phyloP scores from a whole-genome alignment of 768 basidiomycete genomes.

The Mycena kentingensis region DNA sequence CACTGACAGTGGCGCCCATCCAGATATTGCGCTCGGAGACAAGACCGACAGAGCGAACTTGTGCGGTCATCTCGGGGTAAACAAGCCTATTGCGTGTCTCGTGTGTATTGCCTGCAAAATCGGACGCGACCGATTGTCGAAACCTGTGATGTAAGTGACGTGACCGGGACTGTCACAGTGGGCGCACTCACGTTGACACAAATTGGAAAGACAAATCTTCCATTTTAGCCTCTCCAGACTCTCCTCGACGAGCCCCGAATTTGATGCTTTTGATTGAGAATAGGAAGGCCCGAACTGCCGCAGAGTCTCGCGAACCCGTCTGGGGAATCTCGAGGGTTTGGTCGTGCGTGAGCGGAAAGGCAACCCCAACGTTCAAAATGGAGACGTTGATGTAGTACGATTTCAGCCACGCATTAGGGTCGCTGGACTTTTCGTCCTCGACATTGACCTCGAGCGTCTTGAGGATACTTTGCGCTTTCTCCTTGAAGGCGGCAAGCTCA shows the following conservation, averaged over 20 bases:
- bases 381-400: constrained; percentile 55
- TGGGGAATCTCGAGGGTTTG: constrained; percentile 55
- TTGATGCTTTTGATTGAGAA: constrained; percentile 77
- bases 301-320: constrained; percentile 39
- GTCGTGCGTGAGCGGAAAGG: constrained; percentile 78
- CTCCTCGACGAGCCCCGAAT: constrained; percentile 73
- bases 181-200: constrained; percentile 58
- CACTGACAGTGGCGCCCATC: constrained; percentile 72
- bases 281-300: constrained; percentile 75
- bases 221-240: constrained; percentile 77
- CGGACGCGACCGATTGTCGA: constrained; percentile 65
- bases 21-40: constrained; percentile 54
- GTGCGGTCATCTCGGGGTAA: constrained; percentile 81
- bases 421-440: constrained; percentile 40
- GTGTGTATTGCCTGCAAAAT: constrained; percentile 74
- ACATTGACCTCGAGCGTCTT: constrained; percentile 70
- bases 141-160: constrained; percentile 56
- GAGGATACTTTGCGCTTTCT: constrained; percentile 73
- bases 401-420: constrained; percentile 55
- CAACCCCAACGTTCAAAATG: constrained; percentile 78
- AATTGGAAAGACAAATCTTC: constrained; percentile 83
- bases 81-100: constrained; percentile 68
- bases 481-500: constrained; percentile 83
- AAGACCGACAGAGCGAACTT: constrained; percentile 59
- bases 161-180: constrained; percentile 2